A percentile compares a stretch with the other conserved stretches of the same genome.
phyloP scores from a whole-genome alignment of 257 asterid genomes.

The Avicennia marina region DNA sequence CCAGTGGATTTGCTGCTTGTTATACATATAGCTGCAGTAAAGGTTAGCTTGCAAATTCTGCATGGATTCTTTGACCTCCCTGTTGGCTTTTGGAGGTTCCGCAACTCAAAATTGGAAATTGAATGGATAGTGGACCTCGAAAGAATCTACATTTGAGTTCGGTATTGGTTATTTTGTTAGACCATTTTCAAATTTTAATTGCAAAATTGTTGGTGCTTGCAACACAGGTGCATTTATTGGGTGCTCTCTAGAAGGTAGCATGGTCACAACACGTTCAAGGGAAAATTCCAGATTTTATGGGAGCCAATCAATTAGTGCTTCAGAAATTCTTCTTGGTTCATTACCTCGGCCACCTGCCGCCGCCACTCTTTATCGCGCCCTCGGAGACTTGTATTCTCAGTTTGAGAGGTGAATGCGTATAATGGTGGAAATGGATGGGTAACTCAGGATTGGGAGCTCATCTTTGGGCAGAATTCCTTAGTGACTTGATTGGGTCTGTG shows the following conservation, averaged over 20 bases:
- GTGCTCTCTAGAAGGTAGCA: conserved; percentile 88
- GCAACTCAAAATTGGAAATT: no score
- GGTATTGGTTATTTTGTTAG: neutral
- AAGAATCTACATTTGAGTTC: neutral
- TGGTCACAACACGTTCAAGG: conserved; percentile 65
- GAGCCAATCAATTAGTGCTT: conserved; percentile 58
- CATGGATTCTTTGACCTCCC: no score
- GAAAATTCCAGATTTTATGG: conserved; percentile 89
- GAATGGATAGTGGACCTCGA: neutral
- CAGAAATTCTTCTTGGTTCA: conserved; percentile 72
- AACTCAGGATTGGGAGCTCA: no score
- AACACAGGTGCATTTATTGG: conserved; percentile 93
- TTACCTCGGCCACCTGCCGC: conserved; percentile 96
- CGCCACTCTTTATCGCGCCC: conserved; percentile 69
- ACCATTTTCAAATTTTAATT: neutral
- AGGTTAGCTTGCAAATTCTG: conserved; percentile 71
- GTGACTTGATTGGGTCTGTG: no score
- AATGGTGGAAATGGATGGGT: no score
- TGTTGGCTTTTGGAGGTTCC: no score
- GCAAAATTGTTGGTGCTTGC: neutral
- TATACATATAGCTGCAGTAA: conserved; percentile 95
- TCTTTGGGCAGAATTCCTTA: no score
- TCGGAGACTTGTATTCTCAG: conserved; percentile 44
- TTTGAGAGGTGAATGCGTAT: conserved; percentile 25
- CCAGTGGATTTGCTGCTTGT: conserved; percentile 69